These are phyloP conservation scores for Pseudogymnoascus verrucosus DNA, from an alignment of 2,329 filamentous ascomycete genomes.

Conservation along the genomic window DNA sequence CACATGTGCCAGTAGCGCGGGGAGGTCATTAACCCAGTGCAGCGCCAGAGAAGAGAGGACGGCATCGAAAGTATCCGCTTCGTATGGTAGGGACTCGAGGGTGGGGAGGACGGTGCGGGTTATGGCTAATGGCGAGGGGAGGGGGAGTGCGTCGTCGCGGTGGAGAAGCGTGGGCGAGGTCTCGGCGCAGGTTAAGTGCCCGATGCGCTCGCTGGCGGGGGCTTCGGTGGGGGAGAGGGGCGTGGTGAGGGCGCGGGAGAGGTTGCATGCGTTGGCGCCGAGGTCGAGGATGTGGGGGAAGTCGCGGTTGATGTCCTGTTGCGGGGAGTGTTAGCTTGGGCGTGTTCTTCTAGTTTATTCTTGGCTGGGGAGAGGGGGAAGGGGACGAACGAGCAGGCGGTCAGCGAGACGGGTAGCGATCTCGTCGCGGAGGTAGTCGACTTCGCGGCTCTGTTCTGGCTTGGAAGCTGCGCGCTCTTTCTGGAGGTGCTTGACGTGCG, in stretches of 20 bases:
- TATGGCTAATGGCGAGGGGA: slow-evolving; percentile 54
- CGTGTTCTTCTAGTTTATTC: background rate
- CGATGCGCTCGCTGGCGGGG: slow-evolving; percentile 63
- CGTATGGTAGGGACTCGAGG: slow-evolving; percentile 69
- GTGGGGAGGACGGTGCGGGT: slow-evolving; percentile 66
- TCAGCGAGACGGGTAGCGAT: slow-evolving; percentile 79
- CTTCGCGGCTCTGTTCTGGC: slow-evolving; percentile 62
- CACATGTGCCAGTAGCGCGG: slow-evolving; percentile 73
- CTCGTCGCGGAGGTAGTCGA: slow-evolving; percentile 91
- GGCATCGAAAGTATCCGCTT: slow-evolving; percentile 72
- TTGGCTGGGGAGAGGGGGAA: background rate
- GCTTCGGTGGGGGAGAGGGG: slow-evolving; percentile 48
- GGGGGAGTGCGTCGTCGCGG: slow-evolving; percentile 66
- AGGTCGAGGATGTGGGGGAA: slow-evolving; percentile 84
- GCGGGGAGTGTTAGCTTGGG: background rate
- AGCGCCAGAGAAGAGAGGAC: slow-evolving; percentile 82
- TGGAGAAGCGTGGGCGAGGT: slow-evolving; percentile 70
- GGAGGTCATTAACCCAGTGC: slow-evolving; percentile 97
- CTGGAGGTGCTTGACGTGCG: slow-evolving; percentile 78
- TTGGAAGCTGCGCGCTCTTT: slow-evolving; percentile 76
- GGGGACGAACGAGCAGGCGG: slow-evolving; percentile 58
- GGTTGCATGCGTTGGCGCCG: slow-evolving; percentile 91
- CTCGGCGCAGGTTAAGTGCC: slow-evolving; percentile 71
- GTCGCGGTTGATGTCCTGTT: slow-evolving; percentile 80
- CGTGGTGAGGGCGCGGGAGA: slow-evolving; percentile 71